Evolutionary conservation across 1,284 basidiomycete species (phyloP).

Genomic region (Rhodotorula sp.): DNA sequence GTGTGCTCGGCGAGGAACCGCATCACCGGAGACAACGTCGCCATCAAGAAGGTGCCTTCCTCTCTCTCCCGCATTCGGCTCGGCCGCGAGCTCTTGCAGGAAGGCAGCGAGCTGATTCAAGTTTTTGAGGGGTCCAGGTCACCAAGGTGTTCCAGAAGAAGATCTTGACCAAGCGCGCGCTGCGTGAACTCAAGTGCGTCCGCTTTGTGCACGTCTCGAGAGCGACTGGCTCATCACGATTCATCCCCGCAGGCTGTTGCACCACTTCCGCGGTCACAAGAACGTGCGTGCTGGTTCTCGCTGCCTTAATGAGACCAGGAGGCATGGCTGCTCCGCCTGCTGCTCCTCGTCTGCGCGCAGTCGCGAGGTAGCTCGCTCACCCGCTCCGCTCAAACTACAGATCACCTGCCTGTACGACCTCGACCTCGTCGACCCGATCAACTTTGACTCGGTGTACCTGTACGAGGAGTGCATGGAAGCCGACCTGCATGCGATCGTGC

Average conservation of each 20-base stretch:
- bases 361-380: neutral
- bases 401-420: slow-evolving; percentile 82
- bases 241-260: slow-evolving; percentile 64
- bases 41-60: slow-evolving; percentile 73
- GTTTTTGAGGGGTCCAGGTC: slow-evolving; percentile 56
- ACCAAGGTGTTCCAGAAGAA: slow-evolving; percentile 97
- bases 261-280: slow-evolving; percentile 96
- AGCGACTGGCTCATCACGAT: slow-evolving; percentile 25
- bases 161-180: slow-evolving; percentile 90
- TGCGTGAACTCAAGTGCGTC: slow-evolving; percentile 83
- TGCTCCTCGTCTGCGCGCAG: neutral
- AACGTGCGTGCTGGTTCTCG: slow-evolving; percentile 61
- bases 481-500: slow-evolving; percentile 95
- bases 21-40: slow-evolving; percentile 58
- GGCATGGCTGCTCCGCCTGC: too few species aligned
- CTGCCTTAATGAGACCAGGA: too few species aligned
- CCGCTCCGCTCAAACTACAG: slow-evolving; percentile 35
- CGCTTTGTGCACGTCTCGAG: neutral
- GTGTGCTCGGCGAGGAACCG: slow-evolving; percentile 45
- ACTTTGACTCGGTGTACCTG: slow-evolving; percentile 79
- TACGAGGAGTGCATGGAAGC: slow-evolving; percentile 95
- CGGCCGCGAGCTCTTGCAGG: neutral
- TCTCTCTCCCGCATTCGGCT: neutral
- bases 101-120: too few species aligned
- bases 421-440: slow-evolving; percentile 59